Percentiles rank a stretch among this genome's conserved stretches.
Conservation (phyloP, 106 monocot genomes). For the Acorus gramineus region DNA sequence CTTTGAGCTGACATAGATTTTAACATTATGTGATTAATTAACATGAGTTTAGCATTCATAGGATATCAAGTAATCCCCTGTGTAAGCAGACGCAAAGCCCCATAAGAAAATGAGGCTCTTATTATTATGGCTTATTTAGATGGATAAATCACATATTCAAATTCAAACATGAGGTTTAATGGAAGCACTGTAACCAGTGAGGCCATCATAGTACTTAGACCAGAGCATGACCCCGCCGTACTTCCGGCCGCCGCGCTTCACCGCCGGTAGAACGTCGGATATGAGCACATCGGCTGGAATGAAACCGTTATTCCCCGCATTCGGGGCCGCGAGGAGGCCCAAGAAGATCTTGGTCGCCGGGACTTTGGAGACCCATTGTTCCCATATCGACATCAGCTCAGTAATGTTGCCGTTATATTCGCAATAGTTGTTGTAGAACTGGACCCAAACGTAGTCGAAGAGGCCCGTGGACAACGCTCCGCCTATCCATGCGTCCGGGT, state of each 20-base stretch:
- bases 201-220: slow-evolving; percentile 15
- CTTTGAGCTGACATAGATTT: no score
- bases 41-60: no score
- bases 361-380: slow-evolving; percentile 5
- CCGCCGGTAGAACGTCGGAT: slow-evolving; percentile 15
- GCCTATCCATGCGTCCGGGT: slow-evolving; percentile 8
- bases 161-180: no score
- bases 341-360: slow-evolving; percentile 7
- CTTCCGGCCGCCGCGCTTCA: slow-evolving; percentile 11
- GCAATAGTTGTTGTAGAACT: slow-evolving; percentile 17
- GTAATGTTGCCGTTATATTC: slow-evolving; percentile 7
- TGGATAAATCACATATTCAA: no score
- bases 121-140: no score
- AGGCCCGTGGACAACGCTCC: slow-evolving; percentile 6
- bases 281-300: slow-evolving; percentile 8
- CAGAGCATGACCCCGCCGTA: slow-evolving; percentile 29
- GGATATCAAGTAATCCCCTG: no score
- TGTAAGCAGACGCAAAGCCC: no score
- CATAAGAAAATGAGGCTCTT: no score
- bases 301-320: slow-evolving; percentile 15
- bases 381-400: slow-evolving; percentile 5
- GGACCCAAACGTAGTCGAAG: slow-evolving; percentile 25
- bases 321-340: slow-evolving; percentile 19
- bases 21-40: no score
- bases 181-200: slow-evolving; percentile 8